Evolutionary conservation across 805 yeast species (phyloP).

Genomic region (Jamesozyma jinghongensis): DNA sequence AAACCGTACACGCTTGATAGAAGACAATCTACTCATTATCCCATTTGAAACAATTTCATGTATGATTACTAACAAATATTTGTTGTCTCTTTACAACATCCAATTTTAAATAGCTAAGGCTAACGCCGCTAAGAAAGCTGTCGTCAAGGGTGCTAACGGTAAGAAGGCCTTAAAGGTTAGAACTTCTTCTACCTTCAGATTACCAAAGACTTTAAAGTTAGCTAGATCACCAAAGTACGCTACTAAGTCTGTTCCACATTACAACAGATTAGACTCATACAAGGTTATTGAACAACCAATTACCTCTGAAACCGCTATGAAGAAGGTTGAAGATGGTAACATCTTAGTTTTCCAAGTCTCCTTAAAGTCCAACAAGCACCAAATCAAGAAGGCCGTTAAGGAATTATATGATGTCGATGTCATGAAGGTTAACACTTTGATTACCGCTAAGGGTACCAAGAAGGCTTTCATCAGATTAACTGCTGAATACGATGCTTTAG

Average conservation of each 20-base stretch:
- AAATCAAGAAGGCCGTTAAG: conserved; percentile 97
- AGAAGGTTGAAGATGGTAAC: conserved; percentile 99
- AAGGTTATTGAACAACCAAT: conserved; percentile 89
- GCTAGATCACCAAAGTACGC: conserved; percentile 55
- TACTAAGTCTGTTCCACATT: conserved; percentile 93
- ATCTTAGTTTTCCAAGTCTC: conserved; percentile 98
- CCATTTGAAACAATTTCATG: too few relatives aligned
- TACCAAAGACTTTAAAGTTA: conserved; percentile 93
- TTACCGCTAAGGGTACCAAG: conserved; percentile 99
- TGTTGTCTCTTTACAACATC: too few relatives aligned
- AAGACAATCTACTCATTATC: too few relatives aligned
- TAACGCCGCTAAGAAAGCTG: conserved; percentile 97
- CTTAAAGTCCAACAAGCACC: conserved; percentile 95
- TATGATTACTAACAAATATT: background rate
- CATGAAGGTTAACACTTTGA: conserved; percentile 86
- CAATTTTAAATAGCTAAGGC: conserved; percentile 65
- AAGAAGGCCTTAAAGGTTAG: conserved; percentile 88
- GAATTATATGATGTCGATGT: conserved; percentile 96
- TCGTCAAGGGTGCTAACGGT: conserved; percentile 91
- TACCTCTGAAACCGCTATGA: conserved; percentile 97
- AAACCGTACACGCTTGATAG: too few relatives aligned
- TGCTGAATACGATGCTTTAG: conserved; percentile 98
- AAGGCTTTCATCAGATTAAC: conserved; percentile 99
- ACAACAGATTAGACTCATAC: conserved; percentile 93
- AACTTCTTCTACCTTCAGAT: conserved; percentile 90